Percentiles rank a stretch among this genome's conserved stretches.
Conservation (phyloP, 441 rosid species). For the Gossypium davidsonii region DNA sequence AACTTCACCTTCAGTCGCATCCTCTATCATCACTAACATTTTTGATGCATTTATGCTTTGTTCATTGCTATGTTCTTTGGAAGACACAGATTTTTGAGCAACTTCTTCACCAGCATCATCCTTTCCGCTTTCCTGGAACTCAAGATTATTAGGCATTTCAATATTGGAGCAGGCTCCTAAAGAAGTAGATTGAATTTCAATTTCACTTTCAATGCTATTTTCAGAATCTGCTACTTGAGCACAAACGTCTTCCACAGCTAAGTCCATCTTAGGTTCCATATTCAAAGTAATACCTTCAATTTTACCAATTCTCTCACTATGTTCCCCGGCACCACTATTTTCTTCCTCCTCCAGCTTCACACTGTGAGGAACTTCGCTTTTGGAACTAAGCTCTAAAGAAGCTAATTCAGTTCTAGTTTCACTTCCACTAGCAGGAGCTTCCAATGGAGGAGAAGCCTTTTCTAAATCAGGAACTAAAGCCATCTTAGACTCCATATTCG, state of each 20-base stretch:
- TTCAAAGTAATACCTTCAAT: slow-evolving; percentile 8
- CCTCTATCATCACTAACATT: slow-evolving; percentile 6
- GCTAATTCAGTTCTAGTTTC: slow-evolving; percentile 15
- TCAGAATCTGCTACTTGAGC: slow-evolving; percentile 10
- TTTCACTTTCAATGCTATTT: slow-evolving; percentile 14
- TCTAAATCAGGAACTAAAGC: slow-evolving; percentile 12
- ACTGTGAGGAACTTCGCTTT: not conserved
- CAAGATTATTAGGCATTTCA: slow-evolving; percentile 9
- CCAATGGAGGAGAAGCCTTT: slow-evolving; percentile 1
- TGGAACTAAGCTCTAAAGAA: slow-evolving; percentile 2
- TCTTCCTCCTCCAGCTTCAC: slow-evolving; percentile 1
- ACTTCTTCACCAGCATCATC: slow-evolving; percentile 18
- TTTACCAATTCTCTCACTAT: slow-evolving; percentile 15
- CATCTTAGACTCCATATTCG: not conserved
- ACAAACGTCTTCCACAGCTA: slow-evolving; percentile 10
- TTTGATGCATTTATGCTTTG: slow-evolving; percentile 9
- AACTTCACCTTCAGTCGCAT: slow-evolving; percentile 20
- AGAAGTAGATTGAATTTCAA: slow-evolving; percentile 11
- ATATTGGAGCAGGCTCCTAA: not conserved
- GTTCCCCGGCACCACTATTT: slow-evolving; percentile 5
- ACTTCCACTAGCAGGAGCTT: not conserved
- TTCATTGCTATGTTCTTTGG: slow-evolving; percentile 16
- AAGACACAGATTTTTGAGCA: not conserved
- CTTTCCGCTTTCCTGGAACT: slow-evolving; percentile 20
- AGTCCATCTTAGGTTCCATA: not conserved